A percentile compares a stretch with the other conserved stretches of the same genome.
Conservation (phyloP, 257 asterid genomes). For the Capsicum rhomboideum region DNA sequence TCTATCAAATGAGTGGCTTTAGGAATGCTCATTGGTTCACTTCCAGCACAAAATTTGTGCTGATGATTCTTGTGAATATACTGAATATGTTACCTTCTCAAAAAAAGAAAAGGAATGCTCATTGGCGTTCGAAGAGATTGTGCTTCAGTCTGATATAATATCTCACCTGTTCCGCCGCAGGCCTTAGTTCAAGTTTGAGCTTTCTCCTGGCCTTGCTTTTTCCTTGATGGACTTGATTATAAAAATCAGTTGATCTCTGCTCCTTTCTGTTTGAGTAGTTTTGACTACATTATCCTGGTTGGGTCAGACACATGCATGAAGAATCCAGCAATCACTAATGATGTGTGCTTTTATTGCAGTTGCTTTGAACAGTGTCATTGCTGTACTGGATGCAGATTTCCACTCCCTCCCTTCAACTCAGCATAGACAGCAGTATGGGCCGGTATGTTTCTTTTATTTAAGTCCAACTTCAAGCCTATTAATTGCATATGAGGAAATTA, state of each 20-base stretch:
- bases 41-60: background rate
- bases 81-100: background rate
- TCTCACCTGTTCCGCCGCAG: background rate
- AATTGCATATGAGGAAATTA: background rate
- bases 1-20: background rate
- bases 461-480: slow-evolving; percentile 1
- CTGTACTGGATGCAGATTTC: slow-evolving; percentile 92
- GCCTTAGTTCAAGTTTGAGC: background rate
- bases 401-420: slow-evolving; percentile 96
- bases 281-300: background rate
- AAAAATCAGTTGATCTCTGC: background rate
- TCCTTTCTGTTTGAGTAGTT: background rate
- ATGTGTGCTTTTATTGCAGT: slow-evolving; percentile 36
- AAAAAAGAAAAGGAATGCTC: background rate
- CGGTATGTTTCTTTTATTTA: slow-evolving; percentile 53
- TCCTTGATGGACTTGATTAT: background rate
- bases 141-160: background rate
- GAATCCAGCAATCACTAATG: slow-evolving; percentile 14
- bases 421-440: slow-evolving; percentile 97
- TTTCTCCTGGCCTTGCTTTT: background rate
- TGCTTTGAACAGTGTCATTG: slow-evolving; percentile 90
- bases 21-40: background rate
- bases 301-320: background rate
- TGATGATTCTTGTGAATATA: background rate
- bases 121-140: background rate